phyloP scores from a whole-genome alignment of 495 filamentous ascomycete genomes.

The Penicillium salamii region DNA sequence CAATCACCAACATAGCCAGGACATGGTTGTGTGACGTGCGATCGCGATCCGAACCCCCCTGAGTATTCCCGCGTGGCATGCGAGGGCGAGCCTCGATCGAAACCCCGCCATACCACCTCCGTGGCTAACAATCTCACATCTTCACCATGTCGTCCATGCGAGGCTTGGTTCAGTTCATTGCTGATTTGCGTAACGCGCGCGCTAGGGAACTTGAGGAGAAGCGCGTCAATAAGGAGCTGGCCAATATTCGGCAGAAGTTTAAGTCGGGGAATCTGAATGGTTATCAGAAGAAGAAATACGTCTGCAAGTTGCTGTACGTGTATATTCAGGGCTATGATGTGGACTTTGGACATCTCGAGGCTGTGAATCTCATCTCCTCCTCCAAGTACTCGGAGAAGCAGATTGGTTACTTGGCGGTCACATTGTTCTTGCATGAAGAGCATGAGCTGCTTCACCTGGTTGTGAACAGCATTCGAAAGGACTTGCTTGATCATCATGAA shows the following conservation, averaged over 20 bases:
- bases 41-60: slow-evolving; percentile 24
- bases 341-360: slow-evolving; percentile 97
- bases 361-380: slow-evolving; percentile 94
- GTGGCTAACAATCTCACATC: background rate
- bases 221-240: slow-evolving; percentile 98
- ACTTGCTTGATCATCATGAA: slow-evolving; percentile 91
- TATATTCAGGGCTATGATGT: slow-evolving; percentile 99
- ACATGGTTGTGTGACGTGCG: slow-evolving; percentile 36
- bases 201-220: slow-evolving; percentile 98
- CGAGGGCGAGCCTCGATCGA: slow-evolving; percentile 19
- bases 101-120: slow-evolving; percentile 8
- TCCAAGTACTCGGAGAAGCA: slow-evolving; percentile 99
- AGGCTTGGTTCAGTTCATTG: slow-evolving; percentile 96
- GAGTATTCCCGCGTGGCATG: slow-evolving; percentile 28
- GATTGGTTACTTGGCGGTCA: slow-evolving; percentile 97
- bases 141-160: slow-evolving; percentile 66
- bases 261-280: slow-evolving; percentile 85
- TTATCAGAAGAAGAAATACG: slow-evolving; percentile 99
- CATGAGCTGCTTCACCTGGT: slow-evolving; percentile 95
- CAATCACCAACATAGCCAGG: slow-evolving; percentile 14
- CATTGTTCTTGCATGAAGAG: slow-evolving; percentile 93
- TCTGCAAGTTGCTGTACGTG: slow-evolving; percentile 99
- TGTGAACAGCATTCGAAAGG: slow-evolving; percentile 98
- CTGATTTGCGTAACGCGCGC: slow-evolving; percentile 90
- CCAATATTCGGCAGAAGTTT: slow-evolving; percentile 83